phyloP scores from a whole-genome alignment of 2,329 filamentous ascomycete species.

The Aspergillus felis region DNA sequence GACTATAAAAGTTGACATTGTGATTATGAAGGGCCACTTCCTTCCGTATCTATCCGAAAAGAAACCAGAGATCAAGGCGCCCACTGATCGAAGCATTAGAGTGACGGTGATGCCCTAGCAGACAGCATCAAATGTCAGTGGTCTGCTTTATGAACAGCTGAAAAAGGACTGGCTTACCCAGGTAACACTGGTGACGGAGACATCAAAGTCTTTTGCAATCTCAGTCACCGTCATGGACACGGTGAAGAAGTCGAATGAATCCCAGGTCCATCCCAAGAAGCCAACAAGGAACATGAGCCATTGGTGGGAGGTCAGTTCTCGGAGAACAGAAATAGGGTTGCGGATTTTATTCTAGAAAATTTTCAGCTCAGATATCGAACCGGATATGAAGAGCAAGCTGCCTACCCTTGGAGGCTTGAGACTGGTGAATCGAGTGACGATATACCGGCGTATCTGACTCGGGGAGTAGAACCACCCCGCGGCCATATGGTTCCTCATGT shows the following conservation, averaged over 20 bases:
- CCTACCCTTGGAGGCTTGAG: not conserved
- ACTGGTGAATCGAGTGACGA: not conserved
- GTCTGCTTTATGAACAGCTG: too few relatives aligned
- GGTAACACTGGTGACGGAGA: not conserved
- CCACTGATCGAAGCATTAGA: too few relatives aligned
- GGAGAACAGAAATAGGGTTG: not conserved
- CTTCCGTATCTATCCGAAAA: too few relatives aligned
- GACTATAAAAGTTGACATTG: too few relatives aligned
- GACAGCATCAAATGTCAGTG: too few relatives aligned
- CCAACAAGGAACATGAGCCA: conserved; percentile 49
- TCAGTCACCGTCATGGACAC: conserved; percentile 42
- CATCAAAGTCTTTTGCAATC: not conserved
- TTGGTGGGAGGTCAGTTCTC: conserved; percentile 47
- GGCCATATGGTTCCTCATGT: not conserved
- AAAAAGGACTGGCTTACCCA: too few relatives aligned
- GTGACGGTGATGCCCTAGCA: too few relatives aligned
- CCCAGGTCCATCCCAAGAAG: conserved; percentile 51
- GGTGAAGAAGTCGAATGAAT: conserved; percentile 65
- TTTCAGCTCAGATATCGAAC: not conserved
- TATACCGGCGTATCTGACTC: not conserved
- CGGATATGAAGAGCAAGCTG: not conserved
- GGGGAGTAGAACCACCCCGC: not conserved
- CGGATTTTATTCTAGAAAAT: not conserved
- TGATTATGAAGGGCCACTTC: too few relatives aligned
- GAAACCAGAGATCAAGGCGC: too few relatives aligned